Conservation (phyloP, 2,329 filamentous ascomycete species). For the Canariomyces notabilis region DNA sequence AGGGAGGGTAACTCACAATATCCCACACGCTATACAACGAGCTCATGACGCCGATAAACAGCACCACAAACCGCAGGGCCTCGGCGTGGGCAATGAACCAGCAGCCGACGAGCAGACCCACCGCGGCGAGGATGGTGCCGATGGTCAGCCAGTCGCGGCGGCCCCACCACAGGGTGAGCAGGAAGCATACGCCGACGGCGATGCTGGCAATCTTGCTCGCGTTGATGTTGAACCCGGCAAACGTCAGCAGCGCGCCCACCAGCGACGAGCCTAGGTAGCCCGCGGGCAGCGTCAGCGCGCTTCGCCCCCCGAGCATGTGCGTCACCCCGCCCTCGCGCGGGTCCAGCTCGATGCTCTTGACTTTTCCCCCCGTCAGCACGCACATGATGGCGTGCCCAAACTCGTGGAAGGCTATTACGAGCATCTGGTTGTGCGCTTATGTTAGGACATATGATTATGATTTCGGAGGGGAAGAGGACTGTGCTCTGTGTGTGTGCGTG, state of each 20-base stretch:
- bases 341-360: conserved; percentile 70
- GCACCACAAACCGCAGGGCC: conserved; percentile 62
- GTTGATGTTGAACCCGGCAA: conserved; percentile 77
- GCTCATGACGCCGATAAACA: conserved; percentile 81
- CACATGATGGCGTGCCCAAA: conserved; percentile 71
- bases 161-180: conserved; percentile 79
- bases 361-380: conserved; percentile 65
- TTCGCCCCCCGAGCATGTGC: conserved; percentile 67
- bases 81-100: conserved; percentile 79
- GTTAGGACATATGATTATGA: background rate
- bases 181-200: conserved; percentile 65
- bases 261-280: conserved; percentile 74
- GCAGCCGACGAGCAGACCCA: conserved; percentile 65
- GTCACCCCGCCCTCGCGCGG: conserved; percentile 75
- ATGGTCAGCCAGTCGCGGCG: conserved; percentile 74
- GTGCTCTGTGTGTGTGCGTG: background rate
- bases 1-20: conserved; percentile 47
- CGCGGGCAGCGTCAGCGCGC: conserved; percentile 66
- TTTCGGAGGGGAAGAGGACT: background rate
- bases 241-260: conserved; percentile 71
- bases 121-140: conserved; percentile 61
- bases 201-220: conserved; percentile 75
- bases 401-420: conserved; percentile 79
- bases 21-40: conserved; percentile 79
- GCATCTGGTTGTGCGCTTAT: conserved; percentile 51